phyloP scores from a whole-genome alignment of 768 basidiomycete species.

The Paxillus ammoniavirescens region DNA sequence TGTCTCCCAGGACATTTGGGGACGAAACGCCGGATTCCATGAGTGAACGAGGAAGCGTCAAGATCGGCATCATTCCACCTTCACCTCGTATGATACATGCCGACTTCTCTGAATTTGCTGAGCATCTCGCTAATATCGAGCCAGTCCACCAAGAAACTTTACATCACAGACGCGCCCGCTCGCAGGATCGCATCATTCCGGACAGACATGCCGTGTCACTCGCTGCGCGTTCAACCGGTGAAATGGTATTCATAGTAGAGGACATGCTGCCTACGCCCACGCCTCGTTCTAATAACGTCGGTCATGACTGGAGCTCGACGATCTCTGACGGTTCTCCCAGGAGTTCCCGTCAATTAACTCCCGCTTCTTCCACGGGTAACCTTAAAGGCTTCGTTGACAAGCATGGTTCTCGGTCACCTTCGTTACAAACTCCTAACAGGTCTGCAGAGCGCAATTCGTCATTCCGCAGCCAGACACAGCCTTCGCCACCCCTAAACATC shows the following conservation, averaged over 20 bases:
- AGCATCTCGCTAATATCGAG: conserved; percentile 14
- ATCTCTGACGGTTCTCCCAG: conserved; percentile 9
- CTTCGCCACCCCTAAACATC: conserved; percentile 25
- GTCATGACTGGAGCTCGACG: conserved; percentile 16
- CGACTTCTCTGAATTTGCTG: conserved; percentile 10
- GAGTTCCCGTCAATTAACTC: conserved; percentile 23
- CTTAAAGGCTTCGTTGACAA: conserved; percentile 27
- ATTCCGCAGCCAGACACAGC: conserved; percentile 27
- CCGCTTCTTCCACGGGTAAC: conserved; percentile 32
- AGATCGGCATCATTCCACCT: conserved; percentile 31
- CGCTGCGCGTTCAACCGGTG: conserved; percentile 29
- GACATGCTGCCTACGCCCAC: conserved; percentile 31
- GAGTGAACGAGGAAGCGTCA: conserved; percentile 23
- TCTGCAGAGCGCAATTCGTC: conserved; percentile 15
- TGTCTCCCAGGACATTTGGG: background rate
- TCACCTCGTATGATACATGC: conserved; percentile 22
- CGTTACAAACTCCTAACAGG: conserved; percentile 1
- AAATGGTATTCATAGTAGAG: conserved; percentile 16
- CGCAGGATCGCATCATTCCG: conserved; percentile 29
- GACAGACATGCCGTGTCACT: conserved; percentile 34
- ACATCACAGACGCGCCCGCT: conserved; percentile 29
- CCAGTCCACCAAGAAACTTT: conserved; percentile 12
- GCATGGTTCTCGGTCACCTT: conserved; percentile 2
- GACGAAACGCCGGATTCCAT: conserved; percentile 3
- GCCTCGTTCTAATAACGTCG: conserved; percentile 7